Evolutionary conservation across 371 early-diverging fungal species (phyloP).

Genomic region (Saksenaea oblongispora): DNA sequence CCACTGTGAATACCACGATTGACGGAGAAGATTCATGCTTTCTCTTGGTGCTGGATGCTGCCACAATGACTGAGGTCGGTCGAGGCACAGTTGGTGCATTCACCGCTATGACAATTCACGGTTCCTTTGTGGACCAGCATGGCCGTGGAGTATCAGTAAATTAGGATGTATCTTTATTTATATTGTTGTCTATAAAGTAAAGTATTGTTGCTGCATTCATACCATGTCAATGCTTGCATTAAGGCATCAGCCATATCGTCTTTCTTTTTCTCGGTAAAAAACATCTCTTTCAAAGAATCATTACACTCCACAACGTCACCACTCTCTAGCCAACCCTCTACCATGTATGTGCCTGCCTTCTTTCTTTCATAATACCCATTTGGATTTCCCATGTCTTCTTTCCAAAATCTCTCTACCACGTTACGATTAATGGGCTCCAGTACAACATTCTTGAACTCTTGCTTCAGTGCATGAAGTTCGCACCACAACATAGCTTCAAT

Average conservation of each 20-base stretch:
- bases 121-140: slow-evolving; percentile 40
- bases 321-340: slow-evolving; percentile 38
- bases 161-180: slow-evolving; percentile 6
- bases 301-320: slow-evolving; percentile 18
- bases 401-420: slow-evolving; percentile 27
- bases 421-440: slow-evolving; percentile 22
- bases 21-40: slow-evolving; percentile 53
- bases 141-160: slow-evolving; percentile 46
- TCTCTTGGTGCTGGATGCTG: slow-evolving; percentile 62
- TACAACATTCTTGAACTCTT: neutral
- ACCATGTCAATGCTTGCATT: slow-evolving; percentile 70
- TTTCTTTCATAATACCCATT: slow-evolving; percentile 23
- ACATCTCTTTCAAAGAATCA: slow-evolving; percentile 34
- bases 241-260: slow-evolving; percentile 79
- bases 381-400: slow-evolving; percentile 6
- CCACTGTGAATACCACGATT: slow-evolving; percentile 46
- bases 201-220: slow-evolving; percentile 52
- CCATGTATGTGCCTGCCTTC: slow-evolving; percentile 28
- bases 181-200: neutral
- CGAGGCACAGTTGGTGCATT: slow-evolving; percentile 50
- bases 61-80: slow-evolving; percentile 58
- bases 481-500: slow-evolving; percentile 58
- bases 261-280: slow-evolving; percentile 55
- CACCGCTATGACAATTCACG: slow-evolving; percentile 47
- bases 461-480: slow-evolving; percentile 17